Base-by-base conservation (phyloP, 139 green algal genomes). In the Volvox africanus region DNA sequence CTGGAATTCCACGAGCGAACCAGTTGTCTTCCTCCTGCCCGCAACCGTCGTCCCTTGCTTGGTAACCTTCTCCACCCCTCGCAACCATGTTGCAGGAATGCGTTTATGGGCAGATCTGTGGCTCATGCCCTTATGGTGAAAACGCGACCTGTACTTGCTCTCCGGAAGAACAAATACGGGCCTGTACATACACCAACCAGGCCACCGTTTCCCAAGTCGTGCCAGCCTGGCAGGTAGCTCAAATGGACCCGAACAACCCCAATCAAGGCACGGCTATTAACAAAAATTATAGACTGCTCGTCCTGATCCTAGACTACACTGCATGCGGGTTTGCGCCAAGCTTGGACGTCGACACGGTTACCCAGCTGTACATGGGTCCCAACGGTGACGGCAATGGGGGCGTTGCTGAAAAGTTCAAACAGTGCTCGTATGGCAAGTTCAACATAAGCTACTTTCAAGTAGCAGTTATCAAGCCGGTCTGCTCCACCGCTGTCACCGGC, bases 371-470 rank as follows among this genome's bases (percentile, higher is more conserved):
- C 36, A n/a, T 82, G 18, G 84, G 84, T 3, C 14, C 84, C 17
- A 32, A 62, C 18, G 0, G 19, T 2, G 84, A 89, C 69, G 84
- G 84, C 37, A 55, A 26, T 19, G 84, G 36, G 12, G 84, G 84
- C 69, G 18, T 61, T 36, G 69, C 84, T 0, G 3, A 80, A 0
- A 65, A 37, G 33, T 82, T 71, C 44, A 20, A 30, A 20, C 84
- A 55, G 16, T 89, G 84, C 68, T 82, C 69, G 26, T 89, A 89
- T 71, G 84, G 84, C 84, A 32, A 19, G 16, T 32, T 89, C 13
- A 82, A n/a, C 69, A 9, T 71, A 16, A 73, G 28, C 0, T 69
- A 37, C 18, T 71, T 82, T 21, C 65, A 28, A 28, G 50, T 20
- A 12, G 68, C 35, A 19, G 17, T 82, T 0, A 71, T 33, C 36